phyloP scores from a whole-genome alignment of 257 asterid species.

The Solanum appendiculatum region DNA sequence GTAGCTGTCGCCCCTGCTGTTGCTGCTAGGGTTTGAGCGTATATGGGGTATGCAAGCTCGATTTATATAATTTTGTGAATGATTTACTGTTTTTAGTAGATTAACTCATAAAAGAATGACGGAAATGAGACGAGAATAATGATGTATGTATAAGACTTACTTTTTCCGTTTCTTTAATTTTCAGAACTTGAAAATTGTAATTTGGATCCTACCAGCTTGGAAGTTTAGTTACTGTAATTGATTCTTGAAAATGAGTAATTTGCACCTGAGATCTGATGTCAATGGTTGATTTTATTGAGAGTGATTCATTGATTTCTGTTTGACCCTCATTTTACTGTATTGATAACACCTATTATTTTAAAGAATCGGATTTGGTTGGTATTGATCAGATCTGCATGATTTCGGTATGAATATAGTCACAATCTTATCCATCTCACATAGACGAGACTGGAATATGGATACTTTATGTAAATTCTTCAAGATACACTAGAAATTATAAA shows the following conservation, averaged over 20 bases:
- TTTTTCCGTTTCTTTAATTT: background rate
- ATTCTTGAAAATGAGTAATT: background rate
- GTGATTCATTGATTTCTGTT: background rate
- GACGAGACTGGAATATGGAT: background rate
- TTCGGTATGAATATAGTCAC: background rate
- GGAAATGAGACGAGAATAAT: background rate
- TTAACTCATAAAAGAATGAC: background rate
- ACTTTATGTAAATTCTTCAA: background rate
- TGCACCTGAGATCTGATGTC: background rate
- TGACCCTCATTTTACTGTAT: background rate
- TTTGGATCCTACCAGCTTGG: background rate
- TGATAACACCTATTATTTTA: background rate
- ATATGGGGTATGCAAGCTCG: background rate
- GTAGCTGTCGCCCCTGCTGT: slow-evolving; percentile 9
- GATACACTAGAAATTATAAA: background rate
- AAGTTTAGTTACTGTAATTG: background rate
- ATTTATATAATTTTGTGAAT: background rate
- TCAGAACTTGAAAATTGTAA: background rate
- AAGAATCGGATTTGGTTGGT: background rate
- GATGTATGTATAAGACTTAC: background rate
- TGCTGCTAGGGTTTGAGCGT: slow-evolving; percentile 39
- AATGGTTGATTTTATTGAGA: background rate
- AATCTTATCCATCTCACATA: background rate
- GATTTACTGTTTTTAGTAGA: background rate
- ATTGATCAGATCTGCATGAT: background rate